Base-by-base conservation (phyloP, 2,329 filamentous ascomycete genomes). In the Ceratocystis destructans region DNA sequence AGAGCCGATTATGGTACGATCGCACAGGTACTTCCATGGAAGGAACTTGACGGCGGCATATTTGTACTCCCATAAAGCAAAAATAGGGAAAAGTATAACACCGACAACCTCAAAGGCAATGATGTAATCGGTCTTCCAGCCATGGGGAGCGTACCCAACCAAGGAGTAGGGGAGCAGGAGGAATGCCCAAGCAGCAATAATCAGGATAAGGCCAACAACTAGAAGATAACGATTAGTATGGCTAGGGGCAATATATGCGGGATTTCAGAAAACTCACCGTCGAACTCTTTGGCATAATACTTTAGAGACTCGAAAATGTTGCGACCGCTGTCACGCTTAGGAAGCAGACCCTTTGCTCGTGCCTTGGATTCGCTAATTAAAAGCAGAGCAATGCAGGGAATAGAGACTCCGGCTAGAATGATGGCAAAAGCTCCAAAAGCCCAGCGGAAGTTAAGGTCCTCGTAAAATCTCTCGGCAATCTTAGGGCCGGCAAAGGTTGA, bases 341-440 rank as follows among this genome's bases (percentile, higher is more conserved):
- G 76, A 8, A 82, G 70, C 5, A 80, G 70, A 2, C 80, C 82
- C n/a, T 75, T 71, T 66, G 76, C 76, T 67, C 78, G 77, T 12
- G 82, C 82, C 72, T 79, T 83, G 22, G 76, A 74, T 71, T 77
- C 73, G 53, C 72, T 72, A 61, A 73, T 63, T 44, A 75, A 69
- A 62, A 79, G 74, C 64, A 77, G 70, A 10, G 71, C 59, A 17
- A 73, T 70, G 4, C 76, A 72, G 1, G 77, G 78, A 4, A 76
- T 67, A 44, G 72, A 73, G 67, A 77, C 80, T 17, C 79, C 77
- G 4, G 84, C 79, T 15, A 85, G 71, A 67, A 88, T 82, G 71
- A 88, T 85, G 66, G 79, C 77, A 73, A 86, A 88, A 66, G 81
- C 79, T 25, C 84, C 85, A 70, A 86, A 87, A 0, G 76, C 77